Percentiles rank a stretch among this genome's conserved stretches.
phyloP scores from a whole-genome alignment of 495 filamentous ascomycete genomes.

The Staphylotrichum longicolle region DNA sequence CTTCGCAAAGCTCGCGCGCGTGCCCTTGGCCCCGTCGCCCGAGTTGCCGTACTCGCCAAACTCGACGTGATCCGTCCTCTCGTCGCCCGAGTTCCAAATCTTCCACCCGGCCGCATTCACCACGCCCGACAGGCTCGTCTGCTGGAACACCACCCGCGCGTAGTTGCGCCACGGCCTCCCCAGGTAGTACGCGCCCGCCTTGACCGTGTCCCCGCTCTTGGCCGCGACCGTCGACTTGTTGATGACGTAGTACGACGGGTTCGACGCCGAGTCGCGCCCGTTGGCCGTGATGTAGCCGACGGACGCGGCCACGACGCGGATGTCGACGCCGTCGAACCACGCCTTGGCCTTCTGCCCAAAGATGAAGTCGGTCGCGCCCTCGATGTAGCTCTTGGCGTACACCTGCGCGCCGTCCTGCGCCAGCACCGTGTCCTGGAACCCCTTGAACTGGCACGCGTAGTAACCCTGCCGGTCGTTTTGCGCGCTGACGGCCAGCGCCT shows the following conservation, averaged over 20 bases:
- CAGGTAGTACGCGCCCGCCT: conserved; percentile 55
- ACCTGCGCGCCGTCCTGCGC: conserved; percentile 58
- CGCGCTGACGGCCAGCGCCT: conserved; percentile 60
- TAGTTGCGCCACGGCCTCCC: conserved; percentile 66
- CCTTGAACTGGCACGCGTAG: conserved; percentile 56
- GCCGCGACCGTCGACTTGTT: conserved; percentile 53
- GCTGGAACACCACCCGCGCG: conserved; percentile 61
- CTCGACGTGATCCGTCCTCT: conserved; percentile 52
- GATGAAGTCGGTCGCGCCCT: conserved; percentile 65
- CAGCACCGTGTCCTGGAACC: conserved; percentile 63
- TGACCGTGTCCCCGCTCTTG: conserved; percentile 47
- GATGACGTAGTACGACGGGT: conserved; percentile 61
- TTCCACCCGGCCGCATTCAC: conserved; percentile 63
- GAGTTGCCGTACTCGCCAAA: conserved; percentile 62
- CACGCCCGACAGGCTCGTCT: conserved; percentile 51
- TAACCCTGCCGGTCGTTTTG: conserved; percentile 55
- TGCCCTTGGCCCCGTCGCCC: conserved; percentile 56
- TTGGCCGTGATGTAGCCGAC: conserved; percentile 54
- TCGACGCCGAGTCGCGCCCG: conserved; percentile 51
- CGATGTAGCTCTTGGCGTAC: conserved; percentile 55
- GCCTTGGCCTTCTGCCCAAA: conserved; percentile 60
- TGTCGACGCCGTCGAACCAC: conserved; percentile 61
- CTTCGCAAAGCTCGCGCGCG: conserved; percentile 55
- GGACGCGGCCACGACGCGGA: conserved; percentile 49
- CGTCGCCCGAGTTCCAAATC: conserved; percentile 51